Conservation (phyloP, 2,329 filamentous ascomycete genomes). For the Annulohypoxylon truncatum region DNA sequence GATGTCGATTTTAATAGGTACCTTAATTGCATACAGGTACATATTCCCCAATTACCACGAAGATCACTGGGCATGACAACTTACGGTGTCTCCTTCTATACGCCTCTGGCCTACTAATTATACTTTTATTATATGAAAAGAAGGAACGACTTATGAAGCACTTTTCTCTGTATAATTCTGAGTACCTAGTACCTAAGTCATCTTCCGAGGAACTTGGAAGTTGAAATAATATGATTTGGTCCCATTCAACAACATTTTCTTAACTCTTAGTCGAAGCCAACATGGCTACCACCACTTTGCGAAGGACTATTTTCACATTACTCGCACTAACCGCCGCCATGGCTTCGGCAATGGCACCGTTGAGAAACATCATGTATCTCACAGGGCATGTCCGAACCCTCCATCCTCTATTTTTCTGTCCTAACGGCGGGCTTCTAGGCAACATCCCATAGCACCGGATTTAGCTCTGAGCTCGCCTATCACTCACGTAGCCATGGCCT, state of each 20-base stretch:
- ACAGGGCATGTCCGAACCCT: slow-evolving; percentile 43
- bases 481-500: slow-evolving; percentile 67
- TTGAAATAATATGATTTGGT: neutral
- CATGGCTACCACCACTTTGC: slow-evolving; percentile 26
- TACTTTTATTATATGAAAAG: neutral
- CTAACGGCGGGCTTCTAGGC: slow-evolving; percentile 36
- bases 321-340: slow-evolving; percentile 32
- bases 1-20: neutral
- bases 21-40: neutral
- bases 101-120: neutral
- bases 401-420: neutral
- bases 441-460: slow-evolving; percentile 49
- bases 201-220: no score
- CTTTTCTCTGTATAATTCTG: neutral
- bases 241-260: slow-evolving; percentile 11
- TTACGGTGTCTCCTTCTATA: neutral
- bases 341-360: slow-evolving; percentile 27
- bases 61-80: neutral
- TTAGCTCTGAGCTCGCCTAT: slow-evolving; percentile 56
- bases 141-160: neutral
- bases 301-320: slow-evolving; percentile 22
- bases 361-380: slow-evolving; percentile 52
- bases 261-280: neutral
- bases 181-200: no score
- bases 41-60: neutral